Evolutionary conservation across 257 asterid species (phyloP).

Genomic region (Solanum ossicruentum): DNA sequence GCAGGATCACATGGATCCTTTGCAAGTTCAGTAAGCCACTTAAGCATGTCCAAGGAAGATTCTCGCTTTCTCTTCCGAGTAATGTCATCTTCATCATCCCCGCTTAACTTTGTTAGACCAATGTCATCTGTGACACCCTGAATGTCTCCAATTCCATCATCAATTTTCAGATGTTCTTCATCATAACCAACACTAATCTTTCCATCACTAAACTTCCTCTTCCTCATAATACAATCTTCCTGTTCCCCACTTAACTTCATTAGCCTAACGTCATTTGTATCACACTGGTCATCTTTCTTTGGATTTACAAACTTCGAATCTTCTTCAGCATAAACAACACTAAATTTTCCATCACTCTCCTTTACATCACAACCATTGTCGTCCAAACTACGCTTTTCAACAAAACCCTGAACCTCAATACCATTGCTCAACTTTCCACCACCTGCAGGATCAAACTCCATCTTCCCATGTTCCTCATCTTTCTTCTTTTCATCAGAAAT

Average conservation of each 20-base stretch:
- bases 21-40: constrained; percentile 53
- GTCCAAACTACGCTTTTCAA: neutral
- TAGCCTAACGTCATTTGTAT: constrained; percentile 1
- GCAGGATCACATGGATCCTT: constrained; percentile 50
- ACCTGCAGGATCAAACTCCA: neutral
- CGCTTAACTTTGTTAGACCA: neutral
- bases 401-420: neutral
- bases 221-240: constrained; percentile 4
- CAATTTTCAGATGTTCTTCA: neutral
- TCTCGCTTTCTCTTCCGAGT: constrained; percentile 49
- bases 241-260: neutral
- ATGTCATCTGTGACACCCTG: constrained; percentile 5
- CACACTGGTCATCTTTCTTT: neutral
- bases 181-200: neutral
- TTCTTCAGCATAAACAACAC: neutral
- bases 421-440: neutral
- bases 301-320: neutral
- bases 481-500: constrained; percentile 22
- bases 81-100: constrained; percentile 5
- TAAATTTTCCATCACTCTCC: neutral
- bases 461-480: neutral
- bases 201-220: neutral
- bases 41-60: constrained; percentile 22
- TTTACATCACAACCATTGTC: neutral
- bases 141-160: neutral